Conservation (phyloP, 192 early-diverging fungal species). For the Gamsiella multidivaricata region DNA sequence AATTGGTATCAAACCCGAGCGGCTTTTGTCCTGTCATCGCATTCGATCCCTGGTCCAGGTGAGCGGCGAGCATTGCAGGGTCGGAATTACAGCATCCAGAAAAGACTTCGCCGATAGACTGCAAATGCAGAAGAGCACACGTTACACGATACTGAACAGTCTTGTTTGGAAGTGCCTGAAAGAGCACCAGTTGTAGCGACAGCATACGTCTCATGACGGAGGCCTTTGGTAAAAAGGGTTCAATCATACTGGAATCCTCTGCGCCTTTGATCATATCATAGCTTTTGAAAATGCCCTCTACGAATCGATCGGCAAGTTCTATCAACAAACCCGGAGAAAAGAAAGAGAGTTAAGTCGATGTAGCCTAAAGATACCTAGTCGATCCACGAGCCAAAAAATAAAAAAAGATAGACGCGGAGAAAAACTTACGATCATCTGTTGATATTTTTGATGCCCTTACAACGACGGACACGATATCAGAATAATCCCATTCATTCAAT, state of each 20-base stretch:
- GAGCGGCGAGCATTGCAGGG: conserved; percentile 17
- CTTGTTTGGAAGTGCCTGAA: conserved; percentile 40
- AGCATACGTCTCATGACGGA: conserved; percentile 43
- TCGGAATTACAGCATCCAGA: conserved; percentile 46
- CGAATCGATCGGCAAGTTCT: conserved; percentile 40
- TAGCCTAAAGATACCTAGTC: not conserved
- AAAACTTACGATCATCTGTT: conserved; percentile 19
- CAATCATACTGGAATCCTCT: conserved; percentile 27
- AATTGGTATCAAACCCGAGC: conserved; percentile 28
- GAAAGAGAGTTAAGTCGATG: not conserved
- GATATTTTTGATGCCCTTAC: conserved; percentile 18
- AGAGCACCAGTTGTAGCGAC: conserved; percentile 35
- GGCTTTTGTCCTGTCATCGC: conserved; percentile 20
- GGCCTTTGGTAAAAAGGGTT: conserved; percentile 38
- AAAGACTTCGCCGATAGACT: conserved; percentile 50
- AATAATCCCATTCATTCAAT: conserved; percentile 51
- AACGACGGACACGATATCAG: conserved; percentile 32
- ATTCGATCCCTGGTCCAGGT: conserved; percentile 27
- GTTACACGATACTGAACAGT: conserved; percentile 35
- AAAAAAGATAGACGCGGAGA: not conserved
- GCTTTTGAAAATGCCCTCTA: conserved; percentile 41
- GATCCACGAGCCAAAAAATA: not conserved
- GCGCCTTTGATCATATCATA: conserved; percentile 42
- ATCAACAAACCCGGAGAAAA: no score
- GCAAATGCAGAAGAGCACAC: conserved; percentile 37